Evolutionary conservation across 1,284 basidiomycete species (phyloP).

Genomic region (Cutaneotrichosporon arboriforme): DNA sequence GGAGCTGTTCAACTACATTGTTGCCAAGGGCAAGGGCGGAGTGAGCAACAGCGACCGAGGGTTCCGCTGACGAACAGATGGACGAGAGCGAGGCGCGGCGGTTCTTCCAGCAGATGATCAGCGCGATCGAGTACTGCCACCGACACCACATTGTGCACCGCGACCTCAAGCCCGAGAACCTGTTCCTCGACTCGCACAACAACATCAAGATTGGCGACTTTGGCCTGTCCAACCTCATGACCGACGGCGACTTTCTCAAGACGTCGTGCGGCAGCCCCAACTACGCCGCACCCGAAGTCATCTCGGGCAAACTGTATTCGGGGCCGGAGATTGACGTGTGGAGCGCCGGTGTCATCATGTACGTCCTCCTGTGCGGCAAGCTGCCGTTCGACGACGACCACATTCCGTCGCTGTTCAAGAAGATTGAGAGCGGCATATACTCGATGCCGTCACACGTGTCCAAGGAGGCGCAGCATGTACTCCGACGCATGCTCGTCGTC

Average conservation of each 20-base stretch:
- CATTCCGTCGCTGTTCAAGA: conserved; percentile 82
- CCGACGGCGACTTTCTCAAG: conserved; percentile 88
- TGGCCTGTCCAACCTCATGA: conserved; percentile 87
- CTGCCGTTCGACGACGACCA: conserved; percentile 94
- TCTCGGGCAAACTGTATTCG: conserved; percentile 83
- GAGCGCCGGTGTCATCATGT: conserved; percentile 91
- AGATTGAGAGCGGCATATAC: conserved; percentile 84
- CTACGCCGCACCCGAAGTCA: conserved; percentile 94
- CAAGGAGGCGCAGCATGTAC: conserved; percentile 67
- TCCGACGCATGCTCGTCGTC: conserved; percentile 79
- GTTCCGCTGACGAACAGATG: conserved; percentile 55
- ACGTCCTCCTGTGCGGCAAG: conserved; percentile 87
- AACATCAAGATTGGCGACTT: conserved; percentile 93
- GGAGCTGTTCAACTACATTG: conserved; percentile 94
- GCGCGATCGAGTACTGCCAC: conserved; percentile 92
- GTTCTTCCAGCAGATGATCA: conserved; percentile 95
- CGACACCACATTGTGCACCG: conserved; percentile 90
- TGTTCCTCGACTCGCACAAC: conserved; percentile 52
- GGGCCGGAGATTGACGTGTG: conserved; percentile 97
- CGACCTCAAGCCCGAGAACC: conserved; percentile 90
- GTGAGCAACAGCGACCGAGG: conserved; percentile 18
- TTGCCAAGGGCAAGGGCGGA: conserved; percentile 62
- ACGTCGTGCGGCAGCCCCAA: conserved; percentile 94
- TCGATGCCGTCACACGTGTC: conserved; percentile 74
- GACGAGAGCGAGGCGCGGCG: conserved; percentile 72